Conservation (phyloP, 1,284 basidiomycete genomes). For the Irpex rosettiformis region DNA sequence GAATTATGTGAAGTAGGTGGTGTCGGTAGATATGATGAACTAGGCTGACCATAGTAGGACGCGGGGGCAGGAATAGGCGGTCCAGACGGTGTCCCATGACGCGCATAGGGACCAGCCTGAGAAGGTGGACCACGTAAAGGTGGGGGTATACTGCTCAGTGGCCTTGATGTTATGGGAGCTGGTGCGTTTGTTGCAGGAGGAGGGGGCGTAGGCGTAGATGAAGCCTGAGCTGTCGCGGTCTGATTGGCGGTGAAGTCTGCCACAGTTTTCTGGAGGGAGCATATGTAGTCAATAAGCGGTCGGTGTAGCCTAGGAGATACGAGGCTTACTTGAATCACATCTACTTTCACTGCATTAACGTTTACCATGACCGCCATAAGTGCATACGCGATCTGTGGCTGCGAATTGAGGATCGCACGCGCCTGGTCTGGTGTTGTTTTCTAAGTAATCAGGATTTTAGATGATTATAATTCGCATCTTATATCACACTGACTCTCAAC, state of each 20-base stretch:
- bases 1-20: background rate
- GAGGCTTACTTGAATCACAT: slow-evolving; percentile 60
- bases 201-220: slow-evolving; percentile 24
- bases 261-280: slow-evolving; percentile 31
- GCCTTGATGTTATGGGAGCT: slow-evolving; percentile 24
- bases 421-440: slow-evolving; percentile 73
- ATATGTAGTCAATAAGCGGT: background rate
- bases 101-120: slow-evolving; percentile 14
- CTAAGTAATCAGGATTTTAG: slow-evolving; percentile 30
- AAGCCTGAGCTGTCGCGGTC: slow-evolving; percentile 16
- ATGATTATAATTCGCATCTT: background rate
- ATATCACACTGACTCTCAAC: slow-evolving; percentile 49
- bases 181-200: slow-evolving; percentile 22
- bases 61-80: slow-evolving; percentile 1
- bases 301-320: background rate
- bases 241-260: slow-evolving; percentile 26
- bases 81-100: slow-evolving; percentile 12
- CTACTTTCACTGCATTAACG: slow-evolving; percentile 67
- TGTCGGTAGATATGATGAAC: slow-evolving; percentile 14
- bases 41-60: slow-evolving; percentile 6
- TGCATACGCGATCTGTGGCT: slow-evolving; percentile 73
- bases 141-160: slow-evolving; percentile 8
- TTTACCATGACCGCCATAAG: slow-evolving; percentile 72
- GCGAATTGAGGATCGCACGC: slow-evolving; percentile 59
- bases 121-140: slow-evolving; percentile 16